phyloP scores from a whole-genome alignment of 2,329 filamentous ascomycete genomes.

The Pseudocercospora fijiensis region DNA sequence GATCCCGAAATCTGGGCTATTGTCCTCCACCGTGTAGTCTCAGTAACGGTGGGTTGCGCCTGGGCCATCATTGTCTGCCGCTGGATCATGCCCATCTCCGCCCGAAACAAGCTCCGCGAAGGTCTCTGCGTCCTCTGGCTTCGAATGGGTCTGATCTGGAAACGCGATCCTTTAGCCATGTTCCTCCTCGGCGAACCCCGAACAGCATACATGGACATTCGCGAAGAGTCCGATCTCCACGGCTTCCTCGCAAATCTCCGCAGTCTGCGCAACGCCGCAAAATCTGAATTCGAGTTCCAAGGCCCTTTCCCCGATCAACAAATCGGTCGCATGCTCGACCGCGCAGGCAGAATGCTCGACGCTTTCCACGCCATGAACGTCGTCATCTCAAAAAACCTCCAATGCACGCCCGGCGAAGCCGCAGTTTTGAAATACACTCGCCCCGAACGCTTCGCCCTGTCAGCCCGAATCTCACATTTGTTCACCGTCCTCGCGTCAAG shows the following conservation, averaged over 20 bases:
- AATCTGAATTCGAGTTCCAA: constrained; percentile 83
- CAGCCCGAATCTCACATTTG: constrained; percentile 86
- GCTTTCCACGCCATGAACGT: constrained; percentile 96
- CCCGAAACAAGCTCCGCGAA: constrained; percentile 81
- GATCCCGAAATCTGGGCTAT: constrained; percentile 86
- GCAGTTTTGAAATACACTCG: constrained; percentile 76
- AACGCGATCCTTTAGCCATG: constrained; percentile 79
- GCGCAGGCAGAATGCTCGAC: constrained; percentile 82
- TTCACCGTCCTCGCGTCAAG: constrained; percentile 82
- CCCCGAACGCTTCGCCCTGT: constrained; percentile 75
- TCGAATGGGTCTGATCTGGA: constrained; percentile 95
- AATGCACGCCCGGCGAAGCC: constrained; percentile 75
- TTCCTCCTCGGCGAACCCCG: constrained; percentile 50
- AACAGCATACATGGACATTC: constrained; percentile 73
- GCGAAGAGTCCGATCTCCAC: constrained; percentile 83
- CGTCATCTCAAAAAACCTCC: constrained; percentile 76
- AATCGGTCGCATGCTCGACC: constrained; percentile 72
- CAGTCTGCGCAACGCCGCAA: constrained; percentile 67
- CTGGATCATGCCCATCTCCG: constrained; percentile 90
- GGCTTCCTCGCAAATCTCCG: constrained; percentile 74
- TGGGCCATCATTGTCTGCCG: constrained; percentile 92
- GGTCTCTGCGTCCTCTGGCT: constrained; percentile 89
- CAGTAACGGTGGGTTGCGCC: constrained; percentile 80
- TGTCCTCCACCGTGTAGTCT: constrained; percentile 78
- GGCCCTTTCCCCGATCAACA: constrained; percentile 78